Evolutionary conservation across 2,329 filamentous ascomycete genomes (phyloP), one percentile per base, ranked within the genome.

Genomic region (Shiraia bambusicola): DNA sequence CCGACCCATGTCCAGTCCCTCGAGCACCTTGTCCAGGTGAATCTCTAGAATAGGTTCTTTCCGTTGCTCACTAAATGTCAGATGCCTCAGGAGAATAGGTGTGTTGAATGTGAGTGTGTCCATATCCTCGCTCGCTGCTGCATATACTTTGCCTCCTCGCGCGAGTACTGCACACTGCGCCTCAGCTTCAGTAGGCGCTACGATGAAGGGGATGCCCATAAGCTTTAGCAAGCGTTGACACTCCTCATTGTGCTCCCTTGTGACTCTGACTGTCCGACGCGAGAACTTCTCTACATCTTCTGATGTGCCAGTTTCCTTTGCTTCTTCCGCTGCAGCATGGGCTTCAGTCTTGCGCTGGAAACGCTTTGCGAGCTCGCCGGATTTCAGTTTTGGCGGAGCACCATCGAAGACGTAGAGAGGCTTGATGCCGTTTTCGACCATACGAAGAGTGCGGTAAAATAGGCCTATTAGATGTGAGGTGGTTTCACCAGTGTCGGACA

Each of bases 241-340:
- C 68, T 98, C 93, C 29, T 83, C 84, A 64, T 98, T 98, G 72
- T 98, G 93, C 72, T 98, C 92, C 51, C 86, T 81, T n/a, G 93
- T 97, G 38, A 97, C 93, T 42, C 89, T 81, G 34, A 98, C 93
- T 1, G 92, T 97, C 38, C 93, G 78, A 43, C 93, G 78, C 39
- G 90, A 94, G 73, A 97, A 98, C 71, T 96, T 97, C 73, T 98
- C 93, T 3, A 98, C 82, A n/a, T 98, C 93, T 68, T 98, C 84
- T 15, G 92, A 90, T 3, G 93, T 98, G 49, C 93, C 93, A 0
- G 88, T 95, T 75, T 98, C 93, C 69, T 95, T 96, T 37, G 93
- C 93, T 66, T 97, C 93, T 66, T 96, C 92, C 15, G 94, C 83
- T 6, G 84, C 85, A 59, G 95, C 92, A 36, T 82, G 87, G 7